phyloP scores from a whole-genome alignment of 129 eudicot genomes.

The Arctium lappa region DNA sequence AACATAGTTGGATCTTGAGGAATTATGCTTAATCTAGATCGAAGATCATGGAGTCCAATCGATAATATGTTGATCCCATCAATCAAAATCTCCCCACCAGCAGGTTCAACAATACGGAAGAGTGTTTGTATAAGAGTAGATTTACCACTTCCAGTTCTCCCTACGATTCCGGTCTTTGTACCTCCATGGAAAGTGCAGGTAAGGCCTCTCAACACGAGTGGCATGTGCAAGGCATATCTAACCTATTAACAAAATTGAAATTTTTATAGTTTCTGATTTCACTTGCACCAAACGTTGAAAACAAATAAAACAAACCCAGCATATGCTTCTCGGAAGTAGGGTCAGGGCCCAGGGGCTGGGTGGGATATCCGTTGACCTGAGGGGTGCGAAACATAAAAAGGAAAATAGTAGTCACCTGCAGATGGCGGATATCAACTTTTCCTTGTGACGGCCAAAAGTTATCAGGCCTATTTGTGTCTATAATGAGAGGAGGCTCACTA shows the following conservation, averaged over 20 bases:
- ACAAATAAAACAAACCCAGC: not conserved
- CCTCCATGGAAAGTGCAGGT: constrained; percentile 80
- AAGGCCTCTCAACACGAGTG: constrained; percentile 73
- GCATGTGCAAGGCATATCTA: constrained; percentile 85
- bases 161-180: constrained; percentile 81
- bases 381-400: no score
- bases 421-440: constrained; percentile 52
- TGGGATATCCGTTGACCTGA: no score
- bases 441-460: constrained; percentile 70
- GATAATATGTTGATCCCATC: constrained; percentile 70
- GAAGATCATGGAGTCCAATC: constrained; percentile 79
- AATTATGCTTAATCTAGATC: constrained; percentile 85
- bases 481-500: constrained; percentile 76
- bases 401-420: constrained; percentile 46
- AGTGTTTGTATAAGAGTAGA: constrained; percentile 90
- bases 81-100: constrained; percentile 51
- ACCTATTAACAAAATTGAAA: constrained; percentile 11
- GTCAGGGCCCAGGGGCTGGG: no score
- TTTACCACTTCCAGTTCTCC: constrained; percentile 97
- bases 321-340: no score
- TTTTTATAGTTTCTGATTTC: not conserved
- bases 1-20: constrained; percentile 99
- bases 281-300: not conserved
- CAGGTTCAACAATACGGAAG: constrained; percentile 86
- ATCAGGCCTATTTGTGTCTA: constrained; percentile 56